phyloP scores from a whole-genome alignment of 495 filamentous ascomycete species.

The Xylaria acuta region DNA sequence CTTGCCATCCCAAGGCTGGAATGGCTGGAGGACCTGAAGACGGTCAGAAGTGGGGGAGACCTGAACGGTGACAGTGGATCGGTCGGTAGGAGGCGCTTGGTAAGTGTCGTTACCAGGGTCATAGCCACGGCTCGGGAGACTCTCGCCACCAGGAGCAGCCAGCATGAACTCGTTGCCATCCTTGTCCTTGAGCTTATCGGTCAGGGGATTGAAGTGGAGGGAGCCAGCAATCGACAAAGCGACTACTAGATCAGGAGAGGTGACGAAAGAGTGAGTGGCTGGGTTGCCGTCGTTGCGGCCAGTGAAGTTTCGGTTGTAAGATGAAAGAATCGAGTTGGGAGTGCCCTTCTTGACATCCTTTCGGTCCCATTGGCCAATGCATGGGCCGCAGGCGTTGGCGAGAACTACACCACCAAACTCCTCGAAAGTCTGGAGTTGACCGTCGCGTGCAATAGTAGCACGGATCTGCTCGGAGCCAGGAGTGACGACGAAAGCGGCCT shows the following conservation, averaged over 20 bases:
- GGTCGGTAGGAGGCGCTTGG: conserved; percentile 90
- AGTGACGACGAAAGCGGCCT: conserved; percentile 92
- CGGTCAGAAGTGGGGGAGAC: conserved; percentile 92
- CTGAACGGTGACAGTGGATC: conserved; percentile 71
- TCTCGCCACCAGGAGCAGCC: conserved; percentile 76
- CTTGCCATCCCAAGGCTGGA: conserved; percentile 92
- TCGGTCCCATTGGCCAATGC: conserved; percentile 90
- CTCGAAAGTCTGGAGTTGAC: conserved; percentile 94
- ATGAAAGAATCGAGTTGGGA: conserved; percentile 93
- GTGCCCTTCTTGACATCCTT: conserved; percentile 95
- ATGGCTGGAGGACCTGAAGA: conserved; percentile 89
- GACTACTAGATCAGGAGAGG: conserved; percentile 96
- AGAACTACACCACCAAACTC: conserved; percentile 96
- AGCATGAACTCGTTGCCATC: conserved; percentile 97
- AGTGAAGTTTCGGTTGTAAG: conserved; percentile 99
- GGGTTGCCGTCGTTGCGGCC: conserved; percentile 99
- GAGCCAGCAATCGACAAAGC: conserved; percentile 89
- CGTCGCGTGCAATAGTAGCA: conserved; percentile 92
- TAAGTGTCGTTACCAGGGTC: conserved; percentile 96
- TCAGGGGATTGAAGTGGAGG: conserved; percentile 96
- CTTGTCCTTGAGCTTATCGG: conserved; percentile 91
- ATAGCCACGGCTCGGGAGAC: conserved; percentile 82
- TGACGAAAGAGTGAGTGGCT: conserved; percentile 96
- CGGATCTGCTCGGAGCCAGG: conserved; percentile 98
- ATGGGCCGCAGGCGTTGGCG: conserved; percentile 91